Evolutionary conservation across 2,329 filamentous ascomycete genomes (phyloP).

Genomic region (Bipolaris cookei): DNA sequence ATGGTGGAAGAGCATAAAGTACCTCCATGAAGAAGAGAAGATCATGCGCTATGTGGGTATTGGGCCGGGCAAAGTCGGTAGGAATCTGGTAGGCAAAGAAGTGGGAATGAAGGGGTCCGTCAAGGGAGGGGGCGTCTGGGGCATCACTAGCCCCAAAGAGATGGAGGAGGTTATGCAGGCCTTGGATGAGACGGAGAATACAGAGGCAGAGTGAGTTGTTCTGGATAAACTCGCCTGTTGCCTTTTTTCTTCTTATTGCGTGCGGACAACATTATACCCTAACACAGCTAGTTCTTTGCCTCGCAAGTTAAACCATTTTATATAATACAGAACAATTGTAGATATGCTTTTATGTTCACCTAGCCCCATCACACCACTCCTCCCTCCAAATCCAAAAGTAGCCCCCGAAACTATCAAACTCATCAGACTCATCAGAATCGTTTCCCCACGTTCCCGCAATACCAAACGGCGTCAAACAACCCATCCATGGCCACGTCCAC

Average conservation of each 20-base stretch:
- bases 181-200: slow-evolving; percentile 55
- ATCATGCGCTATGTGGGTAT: slow-evolving; percentile 89
- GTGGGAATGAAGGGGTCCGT: slow-evolving; percentile 85
- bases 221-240: not conserved
- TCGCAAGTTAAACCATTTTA: too few species aligned
- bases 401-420: slow-evolving; percentile 21
- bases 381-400: slow-evolving; percentile 39
- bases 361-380: slow-evolving; percentile 21
- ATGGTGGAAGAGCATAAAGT: slow-evolving; percentile 94
- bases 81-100: slow-evolving; percentile 93
- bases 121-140: slow-evolving; percentile 93
- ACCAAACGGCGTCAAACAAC: slow-evolving; percentile 31
- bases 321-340: not conserved
- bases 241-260: not conserved
- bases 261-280: slow-evolving; percentile 6
- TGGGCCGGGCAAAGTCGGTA: slow-evolving; percentile 89
- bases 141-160: slow-evolving; percentile 76
- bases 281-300: not conserved
- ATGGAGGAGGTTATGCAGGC: slow-evolving; percentile 55
- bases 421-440: not conserved
- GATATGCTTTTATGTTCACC: not conserved
- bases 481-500: slow-evolving; percentile 24
- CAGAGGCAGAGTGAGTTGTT: slow-evolving; percentile 14
- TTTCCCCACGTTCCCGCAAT: slow-evolving; percentile 32
- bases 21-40: slow-evolving; percentile 81